A percentile compares a stretch with the other conserved stretches of the same genome.
Conservation (phyloP, 805 yeast species). For the Metschnikowia lunata region DNA sequence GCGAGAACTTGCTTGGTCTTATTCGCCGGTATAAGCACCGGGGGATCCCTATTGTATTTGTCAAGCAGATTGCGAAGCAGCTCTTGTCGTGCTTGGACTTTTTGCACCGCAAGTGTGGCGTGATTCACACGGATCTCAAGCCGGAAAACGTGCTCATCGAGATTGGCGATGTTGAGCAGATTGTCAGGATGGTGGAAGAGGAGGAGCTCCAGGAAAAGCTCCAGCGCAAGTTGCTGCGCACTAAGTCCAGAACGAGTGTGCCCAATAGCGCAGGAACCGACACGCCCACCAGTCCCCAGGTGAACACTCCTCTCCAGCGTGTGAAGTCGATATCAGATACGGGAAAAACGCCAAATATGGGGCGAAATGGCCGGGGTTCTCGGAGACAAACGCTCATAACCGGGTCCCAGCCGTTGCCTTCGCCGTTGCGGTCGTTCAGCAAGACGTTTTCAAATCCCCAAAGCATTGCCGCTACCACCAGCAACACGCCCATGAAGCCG, state of each 20-base stretch:
- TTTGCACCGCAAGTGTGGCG: slow-evolving; percentile 56
- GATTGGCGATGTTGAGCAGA: slow-evolving; percentile 77
- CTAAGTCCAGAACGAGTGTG: slow-evolving; percentile 7
- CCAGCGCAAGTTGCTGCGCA: slow-evolving; percentile 21
- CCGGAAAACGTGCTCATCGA: slow-evolving; percentile 35
- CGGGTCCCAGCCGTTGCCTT: slow-evolving; percentile 90
- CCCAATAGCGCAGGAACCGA: slow-evolving; percentile 5
- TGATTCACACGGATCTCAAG: slow-evolving; percentile 35
- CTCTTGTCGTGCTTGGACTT: slow-evolving; percentile 52
- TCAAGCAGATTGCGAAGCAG: slow-evolving; percentile 55
- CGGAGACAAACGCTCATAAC: slow-evolving; percentile 75
- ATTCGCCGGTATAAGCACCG: slow-evolving; percentile 43
- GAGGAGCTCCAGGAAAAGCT: slow-evolving; percentile 49
- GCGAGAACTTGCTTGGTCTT: slow-evolving; percentile 53
- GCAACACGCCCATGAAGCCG: slow-evolving; percentile 35
- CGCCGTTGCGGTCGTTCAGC: slow-evolving; percentile 66
- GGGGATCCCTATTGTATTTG: slow-evolving; percentile 46
- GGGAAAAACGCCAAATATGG: slow-evolving; percentile 34
- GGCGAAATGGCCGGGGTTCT: slow-evolving; percentile 47
- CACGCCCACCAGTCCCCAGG: slow-evolving; percentile 3
- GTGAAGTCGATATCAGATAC: slow-evolving; percentile 15
- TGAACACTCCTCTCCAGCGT: slow-evolving; percentile 13
- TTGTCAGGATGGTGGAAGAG: slow-evolving; percentile 63
- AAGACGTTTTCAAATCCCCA: slow-evolving; percentile 33
- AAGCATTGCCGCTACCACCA: slow-evolving; percentile 33